These are phyloP conservation scores for Helotiales sp. DNA, from an alignment of 2,329 filamentous ascomycete genomes.

Conservation along the genomic window DNA sequence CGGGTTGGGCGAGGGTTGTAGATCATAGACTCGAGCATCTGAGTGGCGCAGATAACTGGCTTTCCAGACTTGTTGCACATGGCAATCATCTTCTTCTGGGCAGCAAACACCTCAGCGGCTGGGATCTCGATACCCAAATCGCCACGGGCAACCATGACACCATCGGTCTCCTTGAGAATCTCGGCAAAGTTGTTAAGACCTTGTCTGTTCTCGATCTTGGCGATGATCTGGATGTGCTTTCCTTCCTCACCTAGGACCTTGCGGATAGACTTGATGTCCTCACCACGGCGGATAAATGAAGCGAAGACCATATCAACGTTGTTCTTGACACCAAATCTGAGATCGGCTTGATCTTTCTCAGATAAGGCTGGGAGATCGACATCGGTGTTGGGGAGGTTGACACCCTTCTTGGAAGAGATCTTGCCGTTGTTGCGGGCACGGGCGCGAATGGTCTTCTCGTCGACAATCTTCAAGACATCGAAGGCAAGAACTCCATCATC, in stretches of 20 bases:
- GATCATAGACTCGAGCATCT: slow-evolving; percentile 99
- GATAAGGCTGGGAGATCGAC: slow-evolving; percentile 97
- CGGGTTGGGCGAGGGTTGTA: slow-evolving; percentile 98
- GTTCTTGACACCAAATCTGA: slow-evolving; percentile 97
- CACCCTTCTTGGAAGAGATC: slow-evolving; percentile 98
- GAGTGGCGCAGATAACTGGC: slow-evolving; percentile 97
- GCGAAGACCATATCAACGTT: slow-evolving; percentile 99
- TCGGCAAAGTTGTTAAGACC: slow-evolving; percentile 99
- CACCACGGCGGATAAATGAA: slow-evolving; percentile 93
- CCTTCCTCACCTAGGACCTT: slow-evolving; percentile 88
- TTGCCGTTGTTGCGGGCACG: slow-evolving; percentile 95
- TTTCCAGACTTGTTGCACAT: slow-evolving; percentile 99
- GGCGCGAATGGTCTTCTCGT: slow-evolving; percentile 87
- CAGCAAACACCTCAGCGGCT: slow-evolving; percentile 96
- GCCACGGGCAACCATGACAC: slow-evolving; percentile 99
- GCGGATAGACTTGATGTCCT: slow-evolving; percentile 93
- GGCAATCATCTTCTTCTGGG: slow-evolving; percentile 99
- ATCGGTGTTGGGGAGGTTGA: slow-evolving; percentile 98
- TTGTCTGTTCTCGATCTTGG: slow-evolving; percentile 99
- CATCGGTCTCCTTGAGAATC: slow-evolving; percentile 94
- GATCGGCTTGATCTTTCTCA: slow-evolving; percentile 96
- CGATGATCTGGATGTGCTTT: slow-evolving; percentile 97
- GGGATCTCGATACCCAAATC: slow-evolving; percentile 99
- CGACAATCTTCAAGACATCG: slow-evolving; percentile 84
- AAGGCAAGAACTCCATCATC: slow-evolving; percentile 98